Conservation (phyloP, 306 rosid genomes). For the Hippophae tibetana region DNA sequence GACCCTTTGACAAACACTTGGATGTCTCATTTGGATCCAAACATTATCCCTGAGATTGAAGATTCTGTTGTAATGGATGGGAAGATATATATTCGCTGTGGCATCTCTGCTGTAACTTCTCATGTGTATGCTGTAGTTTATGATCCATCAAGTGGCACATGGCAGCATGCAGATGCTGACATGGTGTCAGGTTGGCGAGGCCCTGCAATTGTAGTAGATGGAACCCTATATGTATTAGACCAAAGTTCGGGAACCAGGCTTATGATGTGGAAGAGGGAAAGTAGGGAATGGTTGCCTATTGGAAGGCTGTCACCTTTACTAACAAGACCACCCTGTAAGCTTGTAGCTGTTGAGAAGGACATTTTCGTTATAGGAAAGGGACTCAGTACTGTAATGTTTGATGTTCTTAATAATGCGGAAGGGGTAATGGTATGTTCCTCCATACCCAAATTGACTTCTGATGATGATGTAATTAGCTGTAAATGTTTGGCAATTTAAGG, state of each 20-base stretch:
- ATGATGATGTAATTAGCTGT: conserved; percentile 57
- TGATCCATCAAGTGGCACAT: conserved; percentile 59
- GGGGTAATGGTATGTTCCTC: conserved; percentile 62
- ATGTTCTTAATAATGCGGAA: conserved; percentile 49
- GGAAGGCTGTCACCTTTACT: conserved; percentile 73
- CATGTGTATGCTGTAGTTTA: conserved; percentile 52
- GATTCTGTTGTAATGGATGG: conserved; percentile 71
- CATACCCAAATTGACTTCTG: conserved; percentile 41
- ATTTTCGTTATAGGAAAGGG: conserved; percentile 68
- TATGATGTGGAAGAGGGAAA: conserved; percentile 59
- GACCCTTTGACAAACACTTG: conserved; percentile 47
- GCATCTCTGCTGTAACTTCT: conserved; percentile 38
- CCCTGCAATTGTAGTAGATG: conserved; percentile 64
- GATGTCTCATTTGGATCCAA: conserved; percentile 42
- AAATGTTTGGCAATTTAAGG: conserved; percentile 55
- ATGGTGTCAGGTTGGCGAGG: conserved; percentile 86
- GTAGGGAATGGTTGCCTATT: conserved; percentile 53
- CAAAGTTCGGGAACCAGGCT: conserved; percentile 66
- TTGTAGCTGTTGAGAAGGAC: conserved; percentile 61
- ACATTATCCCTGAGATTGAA: conserved; percentile 53
- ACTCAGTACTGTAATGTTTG: conserved; percentile 70
- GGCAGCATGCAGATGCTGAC: conserved; percentile 75
- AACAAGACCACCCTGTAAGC: conserved; percentile 69
- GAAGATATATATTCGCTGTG: conserved; percentile 58
- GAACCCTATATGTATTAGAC: conserved; percentile 58